Evolutionary conservation across 78 protist species (phyloP), one percentile per base, ranked within the genome.

Genomic region (Dictyostelium firmibasis): DNA sequence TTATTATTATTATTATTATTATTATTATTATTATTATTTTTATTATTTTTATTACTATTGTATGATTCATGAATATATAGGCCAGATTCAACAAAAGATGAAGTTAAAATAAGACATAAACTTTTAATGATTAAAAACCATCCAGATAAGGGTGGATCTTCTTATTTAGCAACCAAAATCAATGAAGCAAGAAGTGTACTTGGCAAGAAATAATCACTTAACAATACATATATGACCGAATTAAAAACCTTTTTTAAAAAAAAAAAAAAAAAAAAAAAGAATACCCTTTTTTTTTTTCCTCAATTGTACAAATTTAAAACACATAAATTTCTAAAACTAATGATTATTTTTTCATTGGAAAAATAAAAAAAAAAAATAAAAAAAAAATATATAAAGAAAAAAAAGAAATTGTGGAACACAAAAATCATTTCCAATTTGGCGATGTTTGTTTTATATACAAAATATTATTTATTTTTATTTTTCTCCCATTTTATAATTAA

Each of bases 101-200:
- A 81, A 47, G 9, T 89, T 47, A 89, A 89, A 69, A 36, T 18
- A 6, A 36, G 33, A 81, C 94, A 89, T 25, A 89, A 89, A 64
- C 47, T 57, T 20, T 44, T 89, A 18, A 81, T 89, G 44, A 89
- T 89, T 47, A 78, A 47, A n/a, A 89, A 89, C 72, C 94, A 89
- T 89, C 94, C 94, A 81, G 94, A 89, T 89, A 78, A 79, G 25
- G 94, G 94, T 69, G 94, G 94, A 69, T 89, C 94, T 2, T 89
- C 94, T 14, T 89, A 89, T 81, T 38, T 89, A 47, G 86, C 94
- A 43, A 89, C 94, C 23, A 89, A 89, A 81, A 83, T 89, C 23
- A 89, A 89, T 69, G 94, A 89, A 89, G 94, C 94, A 31, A 89
- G 62, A 81, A 89, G 36, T 64, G 16, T 47, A 2, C 36, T 82